Evolutionary conservation across 306 rosid species (phyloP), one percentile per base, ranked within the genome.

Genomic region (Glycine tomentella): DNA sequence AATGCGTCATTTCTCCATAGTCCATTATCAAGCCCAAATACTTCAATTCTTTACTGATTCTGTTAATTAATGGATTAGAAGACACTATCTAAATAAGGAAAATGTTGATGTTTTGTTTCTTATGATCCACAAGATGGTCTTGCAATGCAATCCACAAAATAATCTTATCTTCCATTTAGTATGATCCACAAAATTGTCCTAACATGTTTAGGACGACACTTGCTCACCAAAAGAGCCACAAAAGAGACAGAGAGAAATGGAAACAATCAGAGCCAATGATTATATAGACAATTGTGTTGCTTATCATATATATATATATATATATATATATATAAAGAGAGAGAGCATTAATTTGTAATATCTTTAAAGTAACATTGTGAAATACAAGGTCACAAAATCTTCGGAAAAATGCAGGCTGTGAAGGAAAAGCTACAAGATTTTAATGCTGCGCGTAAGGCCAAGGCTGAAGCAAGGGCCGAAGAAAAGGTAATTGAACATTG

Each of bases 401-500:
- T 14, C 10, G 42, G 11, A 15, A 83, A 65, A 45, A 94, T 94
- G 98, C 97, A 92, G 87, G 91, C 92, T 51, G 85, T 92, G 33
- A 92, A 83, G 85, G 97, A 94, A 1, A 94, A 92, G 79, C 25
- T 90, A 1, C 81, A 80, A 1, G 92, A 86, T 70, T 84, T 90
- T 79, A 84, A 70, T 61, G 83, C 76, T 81, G 46, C 88, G 87
- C 91, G 90, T 4, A 87, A 89, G 86, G 90, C 42, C 86, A 90
- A 83, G 90, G 87, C 84, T 2, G 92, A 93, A 51, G 86, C 90
- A 57, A 90, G 17, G 90, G 95, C 97, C 0, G 91, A 92, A 84
- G 97, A 94, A 75, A 86, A 86, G 95, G 95, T 89, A 81, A 46
- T 34, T 46, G 17, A 63, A 57, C 15, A 45, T 68, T 25, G 14